Conservation (phyloP, 1,139 yeast genomes). For the Hanseniaspora gamundiae region DNA sequence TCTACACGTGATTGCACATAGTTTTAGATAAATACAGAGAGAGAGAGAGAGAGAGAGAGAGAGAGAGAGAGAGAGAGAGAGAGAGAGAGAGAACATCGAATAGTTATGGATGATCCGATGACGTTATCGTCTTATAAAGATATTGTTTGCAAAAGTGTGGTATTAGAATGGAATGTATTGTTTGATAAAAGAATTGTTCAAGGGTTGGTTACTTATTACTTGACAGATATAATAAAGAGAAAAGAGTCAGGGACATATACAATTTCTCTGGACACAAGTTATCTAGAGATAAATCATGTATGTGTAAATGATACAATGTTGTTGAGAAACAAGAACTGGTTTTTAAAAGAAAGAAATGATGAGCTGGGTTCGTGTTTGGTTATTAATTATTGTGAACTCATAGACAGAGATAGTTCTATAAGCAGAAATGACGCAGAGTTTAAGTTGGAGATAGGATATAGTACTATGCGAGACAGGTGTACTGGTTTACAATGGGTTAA, state of each 20-base stretch:
- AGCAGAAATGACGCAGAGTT: constrained; percentile 15
- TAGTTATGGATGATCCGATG: constrained; percentile 45
- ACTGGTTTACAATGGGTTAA: constrained; percentile 87
- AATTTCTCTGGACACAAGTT: constrained; percentile 60
- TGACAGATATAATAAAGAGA: constrained; percentile 25
- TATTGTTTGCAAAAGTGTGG: constrained; percentile 41
- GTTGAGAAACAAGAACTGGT: constrained; percentile 22
- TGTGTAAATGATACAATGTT: constrained; percentile 31
- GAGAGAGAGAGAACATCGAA: no score
- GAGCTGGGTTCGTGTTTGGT: constrained; percentile 58
- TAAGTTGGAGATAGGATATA: constrained; percentile 37
- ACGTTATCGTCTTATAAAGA: constrained; percentile 58
- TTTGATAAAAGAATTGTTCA: constrained; percentile 40
- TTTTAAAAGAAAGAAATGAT: constrained; percentile 38
- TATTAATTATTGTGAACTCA: constrained; percentile 21
- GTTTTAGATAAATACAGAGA: no score
- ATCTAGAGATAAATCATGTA: constrained; percentile 37
- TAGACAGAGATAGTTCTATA: constrained; percentile 14
- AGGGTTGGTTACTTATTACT: constrained; percentile 45
- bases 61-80: no score
- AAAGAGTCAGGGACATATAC: neutral
- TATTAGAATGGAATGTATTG: constrained; percentile 39
- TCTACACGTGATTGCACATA: no score
- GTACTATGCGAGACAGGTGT: constrained; percentile 61
- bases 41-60: no score